Evolutionary conservation across 352 stramenopile species (phyloP).

Genomic region (Phytophthora ramorum): DNA sequence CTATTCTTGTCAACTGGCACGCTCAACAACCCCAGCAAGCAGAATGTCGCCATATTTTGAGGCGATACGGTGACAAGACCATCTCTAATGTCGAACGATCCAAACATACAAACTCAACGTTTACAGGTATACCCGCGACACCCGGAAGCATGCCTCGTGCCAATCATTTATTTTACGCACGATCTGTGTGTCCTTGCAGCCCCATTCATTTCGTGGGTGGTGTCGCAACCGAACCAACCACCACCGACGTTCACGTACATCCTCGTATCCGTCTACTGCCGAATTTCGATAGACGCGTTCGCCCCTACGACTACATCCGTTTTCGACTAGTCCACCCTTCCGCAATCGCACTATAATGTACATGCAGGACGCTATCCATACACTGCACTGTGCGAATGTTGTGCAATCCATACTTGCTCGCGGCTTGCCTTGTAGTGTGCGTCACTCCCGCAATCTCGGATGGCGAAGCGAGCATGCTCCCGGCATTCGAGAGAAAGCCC

Average conservation of each 20-base stretch:
- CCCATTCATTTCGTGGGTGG: neutral
- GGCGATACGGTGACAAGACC: no score
- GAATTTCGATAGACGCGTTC: neutral
- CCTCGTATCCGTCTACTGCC: neutral
- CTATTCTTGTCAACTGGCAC: no score
- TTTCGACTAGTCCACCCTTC: no score
- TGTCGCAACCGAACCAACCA: neutral
- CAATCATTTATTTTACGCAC: neutral
- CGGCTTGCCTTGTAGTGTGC: no score
- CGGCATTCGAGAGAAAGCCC: neutral
- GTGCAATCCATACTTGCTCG: no score
- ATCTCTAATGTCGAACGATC: no score
- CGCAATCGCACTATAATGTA: no score
- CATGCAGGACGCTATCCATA: no score
- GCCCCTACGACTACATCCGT: no score
- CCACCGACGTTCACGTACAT: neutral
- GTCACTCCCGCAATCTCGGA: neutral
- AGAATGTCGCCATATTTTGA: no score
- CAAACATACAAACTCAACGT: neutral
- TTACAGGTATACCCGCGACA: neutral
- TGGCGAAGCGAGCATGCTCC: neutral
- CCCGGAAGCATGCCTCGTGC: neutral
- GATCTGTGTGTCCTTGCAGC: neutral
- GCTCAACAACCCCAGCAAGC: no score
- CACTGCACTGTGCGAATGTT: no score